These are phyloP conservation scores for Cyphellophora europaea DNA, from an alignment of 2,329 filamentous ascomycete species.

Conservation along the genomic window DNA sequence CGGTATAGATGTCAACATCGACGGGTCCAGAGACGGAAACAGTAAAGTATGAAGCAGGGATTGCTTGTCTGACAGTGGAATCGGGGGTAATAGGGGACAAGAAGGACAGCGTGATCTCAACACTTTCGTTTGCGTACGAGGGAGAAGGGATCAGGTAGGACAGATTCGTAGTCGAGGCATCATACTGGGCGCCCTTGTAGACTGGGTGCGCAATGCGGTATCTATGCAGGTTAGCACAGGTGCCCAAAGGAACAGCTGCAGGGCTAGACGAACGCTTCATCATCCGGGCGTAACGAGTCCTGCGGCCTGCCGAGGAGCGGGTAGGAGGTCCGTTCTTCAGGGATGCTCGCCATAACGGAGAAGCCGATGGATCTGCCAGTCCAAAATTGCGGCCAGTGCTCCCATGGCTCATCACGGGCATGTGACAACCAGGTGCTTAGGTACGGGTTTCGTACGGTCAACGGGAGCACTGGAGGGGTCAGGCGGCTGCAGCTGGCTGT, in stretches of 20 bases:
- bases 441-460: conserved; percentile 68
- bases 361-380: conserved; percentile 61
- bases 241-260: conserved; percentile 19
- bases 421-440: conserved; percentile 59
- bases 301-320: conserved; percentile 58
- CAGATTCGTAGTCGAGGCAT: conserved; percentile 62
- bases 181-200: conserved; percentile 55
- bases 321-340: conserved; percentile 51
- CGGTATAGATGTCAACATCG: conserved; percentile 56
- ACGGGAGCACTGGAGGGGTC: conserved; percentile 55
- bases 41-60: conserved; percentile 73
- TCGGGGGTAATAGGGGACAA: conserved; percentile 73
- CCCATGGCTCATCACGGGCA: conserved; percentile 68
- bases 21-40: conserved; percentile 59
- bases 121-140: conserved; percentile 20
- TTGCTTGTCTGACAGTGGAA: conserved; percentile 68
- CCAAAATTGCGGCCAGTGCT: conserved; percentile 80
- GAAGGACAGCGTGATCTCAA: conserved; percentile 52
- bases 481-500: conserved; percentile 13
- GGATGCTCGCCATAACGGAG: conserved; percentile 52
- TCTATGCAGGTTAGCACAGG: conserved; percentile 22
- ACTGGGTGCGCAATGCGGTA: conserved; percentile 50
- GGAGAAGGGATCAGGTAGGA: conserved; percentile 51
- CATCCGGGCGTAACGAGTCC: conserved; percentile 51
- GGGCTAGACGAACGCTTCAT: conserved; percentile 51